Percentiles rank a stretch among this genome's conserved stretches.
These are phyloP conservation scores for maize (Zea mays) DNA, from an alignment of 176 grass and related monocot genomes.

Conservation along the genomic window DNA sequence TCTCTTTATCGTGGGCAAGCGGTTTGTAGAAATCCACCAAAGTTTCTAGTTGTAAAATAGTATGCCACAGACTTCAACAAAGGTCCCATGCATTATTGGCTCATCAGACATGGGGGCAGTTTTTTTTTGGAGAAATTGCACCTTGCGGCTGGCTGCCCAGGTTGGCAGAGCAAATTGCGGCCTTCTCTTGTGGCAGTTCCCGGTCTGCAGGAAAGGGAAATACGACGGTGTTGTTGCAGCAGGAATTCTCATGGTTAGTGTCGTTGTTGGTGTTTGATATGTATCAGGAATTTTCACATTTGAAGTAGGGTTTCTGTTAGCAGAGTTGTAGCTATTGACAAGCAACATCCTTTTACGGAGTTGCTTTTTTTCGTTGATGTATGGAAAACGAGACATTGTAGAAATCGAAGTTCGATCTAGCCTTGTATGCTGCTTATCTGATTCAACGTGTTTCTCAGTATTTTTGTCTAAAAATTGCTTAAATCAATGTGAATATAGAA, in stretches of 20 bases:
- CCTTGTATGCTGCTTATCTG: background rate
- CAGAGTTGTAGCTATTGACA: constrained; percentile 9
- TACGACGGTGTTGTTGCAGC: constrained; percentile 4
- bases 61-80: constrained; percentile 44
- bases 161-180: constrained; percentile 80
- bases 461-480: too few relatives aligned
- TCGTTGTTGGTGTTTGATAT: background rate
- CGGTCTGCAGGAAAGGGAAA: constrained; percentile 32
- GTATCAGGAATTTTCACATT: background rate
- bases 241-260: constrained; percentile 14
- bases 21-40: constrained; percentile 61
- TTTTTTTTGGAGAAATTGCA: constrained; percentile 42
- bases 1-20: constrained; percentile 39
- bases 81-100: constrained; percentile 34
- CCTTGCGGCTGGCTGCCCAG: constrained; percentile 79
- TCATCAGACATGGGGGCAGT: constrained; percentile 29
- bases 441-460: too few relatives aligned
- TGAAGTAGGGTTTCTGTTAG: background rate
- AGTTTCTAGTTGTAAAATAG: constrained; percentile 81
- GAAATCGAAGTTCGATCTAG: background rate
- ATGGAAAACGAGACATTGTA: background rate
- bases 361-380: background rate
- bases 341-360: constrained; percentile 7
- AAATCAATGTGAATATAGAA: too few relatives aligned
- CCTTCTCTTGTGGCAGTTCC: constrained; percentile 97